A percentile compares a stretch with the other conserved stretches of the same genome.
phyloP scores from a whole-genome alignment of 805 yeast species.

The Starmera quercuum region DNA sequence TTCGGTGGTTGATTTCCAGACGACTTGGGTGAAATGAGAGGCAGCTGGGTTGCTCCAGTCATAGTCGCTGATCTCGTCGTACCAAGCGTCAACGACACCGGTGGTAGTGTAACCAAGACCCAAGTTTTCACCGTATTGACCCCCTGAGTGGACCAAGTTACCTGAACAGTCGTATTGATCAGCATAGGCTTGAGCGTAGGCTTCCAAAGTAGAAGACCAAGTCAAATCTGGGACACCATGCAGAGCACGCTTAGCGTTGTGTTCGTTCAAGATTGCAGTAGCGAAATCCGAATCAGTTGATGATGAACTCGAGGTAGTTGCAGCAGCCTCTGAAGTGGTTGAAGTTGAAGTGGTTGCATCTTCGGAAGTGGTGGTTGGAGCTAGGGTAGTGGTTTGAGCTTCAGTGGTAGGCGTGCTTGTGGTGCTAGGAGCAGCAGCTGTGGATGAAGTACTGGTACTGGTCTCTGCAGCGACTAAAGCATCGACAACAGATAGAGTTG shows the following conservation, averaged over 20 bases:
- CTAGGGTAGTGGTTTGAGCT: constrained; percentile 14
- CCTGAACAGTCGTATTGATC: constrained; percentile 48
- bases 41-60: constrained; percentile 46
- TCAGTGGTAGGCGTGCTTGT: constrained; percentile 11
- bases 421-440: constrained; percentile 6
- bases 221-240: constrained; percentile 41
- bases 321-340: constrained; percentile 9
- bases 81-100: constrained; percentile 69
- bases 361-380: constrained; percentile 14
- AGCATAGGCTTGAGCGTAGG: constrained; percentile 52
- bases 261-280: constrained; percentile 43
- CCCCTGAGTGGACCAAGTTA: constrained; percentile 56
- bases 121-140: constrained; percentile 74
- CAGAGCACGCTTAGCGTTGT: constrained; percentile 52
- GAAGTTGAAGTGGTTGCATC: constrained; percentile 11
- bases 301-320: constrained; percentile 15
- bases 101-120: constrained; percentile 60
- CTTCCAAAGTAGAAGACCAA: constrained; percentile 50
- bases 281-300: constrained; percentile 19
- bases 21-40: constrained; percentile 81
- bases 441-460: constrained; percentile 12
- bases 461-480: constrained; percentile 4
- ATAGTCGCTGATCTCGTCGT: constrained; percentile 53
- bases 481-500: constrained; percentile 5
- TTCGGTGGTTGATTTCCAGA: constrained; percentile 63